phyloP scores from a whole-genome alignment of 257 asterid species.

The Knoxia roxburghii region DNA sequence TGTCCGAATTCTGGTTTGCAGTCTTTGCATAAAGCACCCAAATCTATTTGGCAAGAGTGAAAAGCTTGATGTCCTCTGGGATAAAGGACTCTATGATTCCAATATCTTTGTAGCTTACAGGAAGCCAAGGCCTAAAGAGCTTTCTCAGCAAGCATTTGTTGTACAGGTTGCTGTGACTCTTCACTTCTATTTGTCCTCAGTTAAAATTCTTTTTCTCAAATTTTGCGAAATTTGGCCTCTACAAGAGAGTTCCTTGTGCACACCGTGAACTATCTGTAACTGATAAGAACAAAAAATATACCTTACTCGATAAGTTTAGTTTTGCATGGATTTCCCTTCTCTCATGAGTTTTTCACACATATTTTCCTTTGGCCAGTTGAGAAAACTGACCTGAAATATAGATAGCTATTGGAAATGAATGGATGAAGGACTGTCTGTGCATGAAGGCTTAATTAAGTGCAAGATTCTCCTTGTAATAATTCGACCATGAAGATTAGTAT shows the following conservation, averaged over 20 bases:
- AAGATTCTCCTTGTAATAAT: neutral
- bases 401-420: neutral
- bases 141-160: slow-evolving; percentile 70
- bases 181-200: neutral
- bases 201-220: neutral
- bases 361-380: neutral
- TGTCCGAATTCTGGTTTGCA: slow-evolving; percentile 26
- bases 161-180: slow-evolving; percentile 59
- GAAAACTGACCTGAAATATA: neutral
- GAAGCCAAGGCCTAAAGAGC: slow-evolving; percentile 92
- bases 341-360: neutral
- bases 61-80: slow-evolving; percentile 92
- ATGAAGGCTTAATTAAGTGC: neutral
- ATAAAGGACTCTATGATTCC: slow-evolving; percentile 94
- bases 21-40: slow-evolving; percentile 92
- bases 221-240: neutral
- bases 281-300: neutral
- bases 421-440: slow-evolving; percentile 1
- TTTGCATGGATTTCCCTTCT: neutral
- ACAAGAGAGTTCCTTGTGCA: neutral
- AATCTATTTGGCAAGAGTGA: slow-evolving; percentile 94
- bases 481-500: neutral
- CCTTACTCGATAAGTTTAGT: neutral
- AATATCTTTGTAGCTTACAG: slow-evolving; percentile 68
- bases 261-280: neutral